phyloP scores from a whole-genome alignment of 179 eudicot species.

The Silene coronaria region DNA sequence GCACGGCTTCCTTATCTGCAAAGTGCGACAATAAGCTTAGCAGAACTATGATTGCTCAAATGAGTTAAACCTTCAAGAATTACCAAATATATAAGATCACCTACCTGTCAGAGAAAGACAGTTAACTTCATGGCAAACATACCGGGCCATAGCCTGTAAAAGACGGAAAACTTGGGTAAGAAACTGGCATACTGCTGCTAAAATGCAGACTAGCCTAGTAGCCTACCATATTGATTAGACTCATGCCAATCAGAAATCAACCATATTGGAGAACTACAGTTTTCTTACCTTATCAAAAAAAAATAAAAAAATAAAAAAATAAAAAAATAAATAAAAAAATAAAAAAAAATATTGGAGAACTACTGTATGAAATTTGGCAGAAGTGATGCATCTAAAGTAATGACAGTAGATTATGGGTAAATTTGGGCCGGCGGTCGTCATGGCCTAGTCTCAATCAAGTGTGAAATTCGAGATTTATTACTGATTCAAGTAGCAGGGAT shows the following conservation, averaged over 20 bases:
- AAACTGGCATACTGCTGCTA: background rate
- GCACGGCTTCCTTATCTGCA: conserved; percentile 65
- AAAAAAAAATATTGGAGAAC: no score
- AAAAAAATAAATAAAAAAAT: no score
- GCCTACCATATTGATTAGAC: background rate
- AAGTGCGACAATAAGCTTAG: background rate
- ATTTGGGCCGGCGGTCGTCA: no score
- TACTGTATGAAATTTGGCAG: background rate
- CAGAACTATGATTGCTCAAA: background rate
- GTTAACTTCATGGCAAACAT: conserved; percentile 69
- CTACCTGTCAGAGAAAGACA: conserved; percentile 81
- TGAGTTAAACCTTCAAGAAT: background rate
- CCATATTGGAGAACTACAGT: background rate
- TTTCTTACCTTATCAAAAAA: no score
- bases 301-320: no score
- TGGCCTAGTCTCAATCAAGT: no score
- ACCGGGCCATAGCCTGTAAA: conserved; percentile 68
- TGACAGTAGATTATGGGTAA: background rate
- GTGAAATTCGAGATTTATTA: no score
- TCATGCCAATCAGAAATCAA: background rate
- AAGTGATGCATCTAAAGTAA: background rate
- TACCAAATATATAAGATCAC: background rate
- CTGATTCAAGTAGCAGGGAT: background rate
- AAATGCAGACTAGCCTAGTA: background rate
- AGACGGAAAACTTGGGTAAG: conserved; percentile 7